phyloP scores from a whole-genome alignment of 495 filamentous ascomycete species.

The Staphylotrichum tortipilum region DNA sequence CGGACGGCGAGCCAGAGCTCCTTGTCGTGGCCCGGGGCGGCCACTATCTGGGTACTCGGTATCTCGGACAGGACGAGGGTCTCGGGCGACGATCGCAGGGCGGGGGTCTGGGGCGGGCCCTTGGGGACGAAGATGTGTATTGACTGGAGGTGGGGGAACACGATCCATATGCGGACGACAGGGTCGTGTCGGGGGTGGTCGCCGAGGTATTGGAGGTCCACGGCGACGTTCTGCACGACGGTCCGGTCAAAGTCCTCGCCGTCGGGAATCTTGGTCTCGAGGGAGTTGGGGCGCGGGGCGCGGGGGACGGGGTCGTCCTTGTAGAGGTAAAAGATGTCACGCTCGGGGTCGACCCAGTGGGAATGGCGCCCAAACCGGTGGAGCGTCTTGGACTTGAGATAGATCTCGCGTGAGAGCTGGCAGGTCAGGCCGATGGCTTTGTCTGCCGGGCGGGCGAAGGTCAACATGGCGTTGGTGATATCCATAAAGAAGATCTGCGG shows the following conservation, averaged over 20 bases:
- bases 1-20: slow-evolving; percentile 13
- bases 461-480: neutral
- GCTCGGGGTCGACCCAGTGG: slow-evolving; percentile 8
- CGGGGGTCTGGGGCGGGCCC: neutral
- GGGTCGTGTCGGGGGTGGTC: slow-evolving; percentile 1
- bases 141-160: slow-evolving; percentile 6
- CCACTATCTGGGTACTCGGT: neutral
- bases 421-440: slow-evolving; percentile 5
- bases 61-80: slow-evolving; percentile 3
- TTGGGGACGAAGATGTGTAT: slow-evolving; percentile 14
- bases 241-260: neutral
- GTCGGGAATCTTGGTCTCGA: neutral
- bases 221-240: slow-evolving; percentile 10
- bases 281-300: neutral
- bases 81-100: neutral
- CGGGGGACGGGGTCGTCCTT: neutral
- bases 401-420: slow-evolving; percentile 11
- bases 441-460: neutral
- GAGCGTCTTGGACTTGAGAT: neutral
- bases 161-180: slow-evolving; percentile 6
- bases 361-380: neutral
- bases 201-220: slow-evolving; percentile 12
- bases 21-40: slow-evolving; percentile 1
- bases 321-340: slow-evolving; percentile 16
- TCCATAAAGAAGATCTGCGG: slow-evolving; percentile 11